phyloP scores from a whole-genome alignment of 2,329 filamentous ascomycete species.

The Cercospora janseana region DNA sequence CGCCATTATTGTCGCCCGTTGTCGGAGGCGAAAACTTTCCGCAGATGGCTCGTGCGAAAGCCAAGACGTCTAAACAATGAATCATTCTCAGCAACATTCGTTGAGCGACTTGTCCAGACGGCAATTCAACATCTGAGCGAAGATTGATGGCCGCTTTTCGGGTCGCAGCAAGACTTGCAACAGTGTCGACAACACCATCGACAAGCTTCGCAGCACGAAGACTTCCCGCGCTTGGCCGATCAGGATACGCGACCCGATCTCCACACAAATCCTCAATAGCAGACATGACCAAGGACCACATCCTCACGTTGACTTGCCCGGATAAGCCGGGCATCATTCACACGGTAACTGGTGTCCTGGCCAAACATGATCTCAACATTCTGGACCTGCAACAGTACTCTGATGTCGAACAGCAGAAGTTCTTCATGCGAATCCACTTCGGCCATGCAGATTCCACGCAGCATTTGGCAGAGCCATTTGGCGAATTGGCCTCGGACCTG shows the following conservation, averaged over 20 bases:
- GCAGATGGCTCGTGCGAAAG: slow-evolving; percentile 6
- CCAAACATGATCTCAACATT: slow-evolving; percentile 72
- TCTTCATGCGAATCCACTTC: slow-evolving; percentile 89
- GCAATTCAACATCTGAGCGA: slow-evolving; percentile 12
- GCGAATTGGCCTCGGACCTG: slow-evolving; percentile 61
- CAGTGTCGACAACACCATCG: slow-evolving; percentile 5
- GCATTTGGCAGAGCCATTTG: slow-evolving; percentile 57
- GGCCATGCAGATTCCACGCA: slow-evolving; percentile 54
- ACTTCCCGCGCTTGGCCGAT: slow-evolving; percentile 8
- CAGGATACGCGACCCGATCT: slow-evolving; percentile 10
- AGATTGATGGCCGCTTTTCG: slow-evolving; percentile 11
- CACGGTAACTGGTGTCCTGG: slow-evolving; percentile 75
- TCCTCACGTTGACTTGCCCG: slow-evolving; percentile 78
- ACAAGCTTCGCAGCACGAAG: slow-evolving; percentile 3
- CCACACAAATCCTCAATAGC: not conserved
- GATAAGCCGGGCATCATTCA: slow-evolving; percentile 84
- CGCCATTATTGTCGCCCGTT: slow-evolving; percentile 4
- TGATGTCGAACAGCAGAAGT: slow-evolving; percentile 69
- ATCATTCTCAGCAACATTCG: not conserved
- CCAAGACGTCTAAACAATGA: slow-evolving; percentile 15
- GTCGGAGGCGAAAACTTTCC: slow-evolving; percentile 14
- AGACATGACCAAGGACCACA: slow-evolving; percentile 52
- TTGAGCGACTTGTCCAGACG: not conserved
- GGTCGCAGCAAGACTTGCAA: slow-evolving; percentile 11
- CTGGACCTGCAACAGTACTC: slow-evolving; percentile 83